phyloP scores from a whole-genome alignment of 768 basidiomycete genomes.

The Kwoniella newhampshirensis region DNA sequence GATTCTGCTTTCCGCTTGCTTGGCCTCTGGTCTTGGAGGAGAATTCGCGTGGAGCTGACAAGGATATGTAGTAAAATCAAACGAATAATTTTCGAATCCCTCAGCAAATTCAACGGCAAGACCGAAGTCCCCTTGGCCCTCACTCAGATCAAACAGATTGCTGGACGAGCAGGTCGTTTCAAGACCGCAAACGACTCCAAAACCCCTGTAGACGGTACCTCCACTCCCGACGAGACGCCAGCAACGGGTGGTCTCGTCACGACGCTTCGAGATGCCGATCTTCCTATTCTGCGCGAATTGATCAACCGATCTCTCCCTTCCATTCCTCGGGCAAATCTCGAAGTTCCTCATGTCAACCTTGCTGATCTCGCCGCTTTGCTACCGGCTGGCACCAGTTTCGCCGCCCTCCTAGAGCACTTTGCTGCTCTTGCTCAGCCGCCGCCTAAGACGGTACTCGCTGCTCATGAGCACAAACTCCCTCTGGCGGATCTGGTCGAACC shows the following conservation, averaged over 20 bases:
- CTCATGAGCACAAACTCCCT: conserved; percentile 28
- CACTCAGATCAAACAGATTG: conserved; percentile 89
- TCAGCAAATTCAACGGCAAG: conserved; percentile 67
- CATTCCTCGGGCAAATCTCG: conserved; percentile 61
- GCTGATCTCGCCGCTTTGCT: conserved; percentile 49
- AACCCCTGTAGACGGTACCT: conserved; percentile 13
- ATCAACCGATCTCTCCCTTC: conserved; percentile 60
- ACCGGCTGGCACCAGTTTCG: conserved; percentile 48
- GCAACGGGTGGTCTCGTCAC: conserved; percentile 68
- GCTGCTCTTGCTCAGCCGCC: conserved; percentile 43
- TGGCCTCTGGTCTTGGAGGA: conserved; percentile 3
- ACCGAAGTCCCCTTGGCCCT: conserved; percentile 59
- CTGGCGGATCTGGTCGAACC: conserved; percentile 49
- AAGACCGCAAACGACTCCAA: conserved; percentile 29
- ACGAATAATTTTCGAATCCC: conserved; percentile 72
- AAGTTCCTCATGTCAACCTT: conserved; percentile 38
- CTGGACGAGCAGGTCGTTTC: conserved; percentile 87
- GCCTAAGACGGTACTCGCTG: conserved; percentile 40
- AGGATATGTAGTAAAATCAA: conserved; percentile 76
- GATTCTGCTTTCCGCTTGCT: background rate
- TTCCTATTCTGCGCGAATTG: conserved; percentile 63
- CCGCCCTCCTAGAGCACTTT: conserved; percentile 50
- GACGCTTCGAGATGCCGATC: conserved; percentile 65
- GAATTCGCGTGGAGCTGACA: conserved; percentile 6
- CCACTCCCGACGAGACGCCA: conserved; percentile 16